Percentiles rank a stretch among this genome's conserved stretches.
These are phyloP conservation scores for Aspergillus versicolor DNA, from an alignment of 2,329 filamentous ascomycete species.

Conservation along the genomic window DNA sequence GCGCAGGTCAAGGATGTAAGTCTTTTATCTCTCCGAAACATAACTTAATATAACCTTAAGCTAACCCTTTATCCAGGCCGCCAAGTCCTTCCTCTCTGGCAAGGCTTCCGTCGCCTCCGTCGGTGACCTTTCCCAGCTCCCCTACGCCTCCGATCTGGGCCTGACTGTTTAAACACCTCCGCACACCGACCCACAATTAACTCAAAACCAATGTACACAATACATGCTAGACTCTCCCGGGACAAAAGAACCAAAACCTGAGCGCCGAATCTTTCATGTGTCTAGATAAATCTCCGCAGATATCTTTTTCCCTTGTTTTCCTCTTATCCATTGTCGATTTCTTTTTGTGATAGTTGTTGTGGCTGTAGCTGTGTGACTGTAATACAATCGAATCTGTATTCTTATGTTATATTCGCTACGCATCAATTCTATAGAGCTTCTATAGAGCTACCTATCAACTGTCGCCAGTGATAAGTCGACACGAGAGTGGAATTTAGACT, in stretches of 20 bases:
- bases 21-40: constrained; percentile 19
- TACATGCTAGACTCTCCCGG: constrained; percentile 36
- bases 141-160: constrained; percentile 91
- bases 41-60: background rate
- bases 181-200: background rate
- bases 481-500: too few species aligned
- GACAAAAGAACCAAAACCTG: constrained; percentile 30
- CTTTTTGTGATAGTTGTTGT: constrained; percentile 20
- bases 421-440: background rate
- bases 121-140: constrained; percentile 86
- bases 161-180: constrained; percentile 73
- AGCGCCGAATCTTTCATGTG: constrained; percentile 27
- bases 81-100: constrained; percentile 80
- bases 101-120: constrained; percentile 89
- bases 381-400: constrained; percentile 40
- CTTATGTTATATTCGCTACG: constrained; percentile 10
- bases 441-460: background rate
- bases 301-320: constrained; percentile 29
- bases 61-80: constrained; percentile 59
- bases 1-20: constrained; percentile 84
- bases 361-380: constrained; percentile 39
- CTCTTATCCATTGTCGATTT: background rate
- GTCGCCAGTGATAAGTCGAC: too few species aligned
- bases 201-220: constrained; percentile 29
- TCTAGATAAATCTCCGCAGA: constrained; percentile 38